Percentiles rank a stretch among this genome's conserved stretches.
phyloP scores from a whole-genome alignment of 345 rosid species.

The Rubroshorea leprosula region DNA sequence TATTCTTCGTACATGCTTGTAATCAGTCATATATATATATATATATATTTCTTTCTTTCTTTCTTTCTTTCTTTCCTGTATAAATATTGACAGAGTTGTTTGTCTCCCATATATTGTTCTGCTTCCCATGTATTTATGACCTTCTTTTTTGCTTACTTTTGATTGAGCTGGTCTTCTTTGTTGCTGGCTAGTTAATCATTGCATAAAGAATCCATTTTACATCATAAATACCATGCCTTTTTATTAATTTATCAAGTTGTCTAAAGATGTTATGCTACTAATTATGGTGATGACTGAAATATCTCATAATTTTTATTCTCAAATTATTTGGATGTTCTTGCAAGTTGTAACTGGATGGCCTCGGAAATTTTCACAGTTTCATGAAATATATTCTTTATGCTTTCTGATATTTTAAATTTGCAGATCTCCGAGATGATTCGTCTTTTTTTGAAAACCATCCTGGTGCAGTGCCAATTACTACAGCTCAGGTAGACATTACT shows the following conservation, averaged over 20 bases:
- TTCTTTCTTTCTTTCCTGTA: too few relatives aligned
- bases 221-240: too few relatives aligned
- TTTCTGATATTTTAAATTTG: constrained; percentile 11
- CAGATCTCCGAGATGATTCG: constrained; percentile 71
- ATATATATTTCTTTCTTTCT: too few relatives aligned
- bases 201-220: not conserved
- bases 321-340: not conserved
- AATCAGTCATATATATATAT: too few relatives aligned
- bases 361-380: constrained; percentile 1
- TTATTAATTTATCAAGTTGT: too few relatives aligned
- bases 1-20: not conserved
- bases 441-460: constrained; percentile 72
- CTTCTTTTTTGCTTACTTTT: too few relatives aligned
- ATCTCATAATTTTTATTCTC: not conserved
- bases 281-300: not conserved
- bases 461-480: constrained; percentile 61
- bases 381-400: not conserved
- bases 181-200: not conserved
- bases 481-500: constrained; percentile 41
- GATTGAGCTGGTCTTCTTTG: not conserved
- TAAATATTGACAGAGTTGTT: too few relatives aligned
- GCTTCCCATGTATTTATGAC: not conserved
- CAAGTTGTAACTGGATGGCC: not conserved
- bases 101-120: too few relatives aligned
- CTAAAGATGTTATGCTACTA: too few relatives aligned